Base-by-base conservation (phyloP, 345 rosid species). In the Salix arbutifolia region DNA sequence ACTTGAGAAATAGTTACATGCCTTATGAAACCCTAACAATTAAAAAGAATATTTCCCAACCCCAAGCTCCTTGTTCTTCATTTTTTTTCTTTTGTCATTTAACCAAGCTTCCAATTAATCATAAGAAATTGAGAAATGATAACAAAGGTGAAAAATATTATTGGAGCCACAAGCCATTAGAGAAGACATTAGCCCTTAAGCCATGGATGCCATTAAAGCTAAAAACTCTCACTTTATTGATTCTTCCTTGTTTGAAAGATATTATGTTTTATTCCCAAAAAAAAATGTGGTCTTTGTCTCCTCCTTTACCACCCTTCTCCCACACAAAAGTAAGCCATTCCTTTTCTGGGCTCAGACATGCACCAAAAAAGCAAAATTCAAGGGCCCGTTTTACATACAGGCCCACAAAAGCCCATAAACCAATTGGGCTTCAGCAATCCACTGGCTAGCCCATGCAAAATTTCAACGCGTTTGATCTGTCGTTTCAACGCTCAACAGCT, bases 231-330 rank as follows among this genome's bases (percentile, higher is more conserved):
- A 19, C 58, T 52, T 52, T 52, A 52, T 52, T 52, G n/a, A 19
- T 52, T 19, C 58, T 19, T 52, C n/a, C 81, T 79, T 74, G 18
- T 70, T 73, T 60, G 75, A 12, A 65, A 11, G 76, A 76, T 40
- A 69, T 74, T 23, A 65, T 46, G 69, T 65, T 69, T 79, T 69
- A 69, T 72, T 78, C 85, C 70, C 17, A 33, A 6, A 0, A 35
- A 12, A 2, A 28, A 5, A 26, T 40, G 12, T 2, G 44, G 46
- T 6, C 64, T 21, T 61, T 21, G 38, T 23, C 23, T 31, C 60
- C 14, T 48, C n/a, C 11, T 42, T 8, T 64, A n/a, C 65, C 11
- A 65, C 12, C n/a, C 70, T 46, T 48, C 33, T 48, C 8, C 50
- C 23, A 14, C 31, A 74, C 64, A 14, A 65, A 74, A 74, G 77